Base-by-base conservation (phyloP, 768 basidiomycete genomes). In the Leccinum uliginosum region DNA sequence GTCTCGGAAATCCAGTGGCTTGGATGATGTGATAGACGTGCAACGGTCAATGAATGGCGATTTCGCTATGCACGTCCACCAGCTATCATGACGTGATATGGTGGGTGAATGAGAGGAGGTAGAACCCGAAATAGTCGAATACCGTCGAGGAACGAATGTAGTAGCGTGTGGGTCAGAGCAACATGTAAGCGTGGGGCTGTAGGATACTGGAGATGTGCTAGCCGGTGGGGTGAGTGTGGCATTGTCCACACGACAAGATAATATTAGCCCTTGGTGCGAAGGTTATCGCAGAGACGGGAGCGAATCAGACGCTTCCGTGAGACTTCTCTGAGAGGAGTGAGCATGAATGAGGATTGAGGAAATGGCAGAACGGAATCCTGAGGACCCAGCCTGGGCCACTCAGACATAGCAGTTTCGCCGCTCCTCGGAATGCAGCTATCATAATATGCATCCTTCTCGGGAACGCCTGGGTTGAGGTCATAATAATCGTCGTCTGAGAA, bases 51-150 rank as follows among this genome's bases (percentile, higher is more conserved):
- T 76, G 50, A 89, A 75, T 32, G 83, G 80, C 17, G 84, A 80
- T 54, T 81, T 82, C 14, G 87, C 76, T 64, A 94, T 85, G 3
- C 87, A 84, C 9, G 78, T 71, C 86, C 91, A 94, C 88, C 91
- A 91, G 11, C 79, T 83, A 66, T 89, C 83, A 43, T 82, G 85
- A 7, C 89, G 78, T 45, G 81, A 80, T 47, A 91, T 76, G 1
- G 81, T 76, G 44, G 76, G 75, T 23, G 70, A 74, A 32, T 74
- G 74, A 3, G 75, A 71, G 15, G 76, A 59, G 60, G 71, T 58
- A 44, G 78, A 72, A 63, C 75, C 75, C 48, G 80, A 68, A 59
- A 80, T 72, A 14, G 79, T 79, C 1, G 78, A 76, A 15, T 75
- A 68, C 43, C 67, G n/a, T n/a, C n/a, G 72, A 21, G 67, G 69